Evolutionary conservation across 2,329 filamentous ascomycete genomes (phyloP).

Genomic region (Pseudopyricularia cyperi): DNA sequence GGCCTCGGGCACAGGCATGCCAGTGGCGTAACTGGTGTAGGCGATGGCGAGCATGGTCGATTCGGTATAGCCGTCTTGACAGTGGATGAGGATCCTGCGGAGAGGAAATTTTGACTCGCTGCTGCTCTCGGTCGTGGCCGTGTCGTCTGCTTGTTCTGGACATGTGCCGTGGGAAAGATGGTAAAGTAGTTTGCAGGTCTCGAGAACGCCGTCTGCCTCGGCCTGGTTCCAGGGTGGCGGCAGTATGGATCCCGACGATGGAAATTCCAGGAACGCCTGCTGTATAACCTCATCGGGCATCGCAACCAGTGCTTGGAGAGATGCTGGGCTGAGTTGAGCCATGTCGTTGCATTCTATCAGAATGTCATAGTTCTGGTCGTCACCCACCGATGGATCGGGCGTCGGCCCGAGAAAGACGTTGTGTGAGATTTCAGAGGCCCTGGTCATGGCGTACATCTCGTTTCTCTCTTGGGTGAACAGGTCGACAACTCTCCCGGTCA

Average conservation of each 20-base stretch:
- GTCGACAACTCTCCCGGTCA: conserved; percentile 71
- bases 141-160: conserved; percentile 27
- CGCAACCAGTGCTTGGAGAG: conserved; percentile 50
- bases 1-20: conserved; percentile 65
- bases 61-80: conserved; percentile 92
- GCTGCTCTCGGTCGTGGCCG: conserved; percentile 21
- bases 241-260: conserved; percentile 85
- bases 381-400: conserved; percentile 50
- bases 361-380: conserved; percentile 61
- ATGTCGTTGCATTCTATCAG: conserved; percentile 82
- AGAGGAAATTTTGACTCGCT: conserved; percentile 19
- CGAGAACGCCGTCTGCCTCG: conserved; percentile 73
- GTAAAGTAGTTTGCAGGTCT: conserved; percentile 84
- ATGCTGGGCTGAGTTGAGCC: conserved; percentile 59
- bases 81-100: conserved; percentile 76
- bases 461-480: conserved; percentile 79
- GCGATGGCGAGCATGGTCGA: conserved; percentile 78
- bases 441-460: conserved; percentile 92
- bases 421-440: conserved; percentile 71
- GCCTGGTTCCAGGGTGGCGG: conserved; percentile 71
- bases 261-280: conserved; percentile 56
- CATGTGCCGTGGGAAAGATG: conserved; percentile 58
- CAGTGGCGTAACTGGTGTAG: conserved; percentile 88
- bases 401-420: conserved; percentile 90
- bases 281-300: conserved; percentile 28